These are phyloP conservation scores for Meripilus lineatus DNA, from an alignment of 1,284 basidiomycete species.

Conservation along the genomic window DNA sequence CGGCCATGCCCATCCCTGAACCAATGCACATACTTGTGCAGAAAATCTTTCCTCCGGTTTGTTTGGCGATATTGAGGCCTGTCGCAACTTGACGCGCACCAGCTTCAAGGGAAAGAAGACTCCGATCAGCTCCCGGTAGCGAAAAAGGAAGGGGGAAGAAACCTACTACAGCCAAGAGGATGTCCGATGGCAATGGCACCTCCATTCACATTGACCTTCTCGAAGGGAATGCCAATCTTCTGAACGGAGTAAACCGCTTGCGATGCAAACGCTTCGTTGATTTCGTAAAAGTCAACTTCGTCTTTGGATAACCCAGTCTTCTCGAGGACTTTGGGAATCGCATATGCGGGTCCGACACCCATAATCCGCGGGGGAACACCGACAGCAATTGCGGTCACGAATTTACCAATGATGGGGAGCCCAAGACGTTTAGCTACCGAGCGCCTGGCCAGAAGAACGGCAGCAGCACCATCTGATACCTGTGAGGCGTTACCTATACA, in stretches of 20 bases:
- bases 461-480: constrained; percentile 96
- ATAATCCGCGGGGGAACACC: constrained; percentile 89
- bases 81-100: constrained; percentile 89
- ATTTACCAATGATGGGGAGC: constrained; percentile 92
- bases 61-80: constrained; percentile 77
- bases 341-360: constrained; percentile 89
- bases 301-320: constrained; percentile 67
- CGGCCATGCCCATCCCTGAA: constrained; percentile 84
- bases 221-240: constrained; percentile 69
- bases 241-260: constrained; percentile 82
- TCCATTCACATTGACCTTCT: constrained; percentile 85
- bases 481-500: constrained; percentile 80
- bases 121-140: not conserved
- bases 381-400: constrained; percentile 70
- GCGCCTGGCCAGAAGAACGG: constrained; percentile 85
- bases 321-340: constrained; percentile 79
- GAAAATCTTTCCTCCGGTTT: constrained; percentile 71
- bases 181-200: constrained; percentile 91
- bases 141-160: constrained; percentile 12
- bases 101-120: constrained; percentile 39
- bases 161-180: constrained; percentile 75
- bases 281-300: constrained; percentile 92
- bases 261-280: constrained; percentile 92
- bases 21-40: constrained; percentile 97
- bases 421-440: constrained; percentile 86